phyloP scores from a whole-genome alignment of 805 yeast genomes.

The Ogataea degrootiae region DNA sequence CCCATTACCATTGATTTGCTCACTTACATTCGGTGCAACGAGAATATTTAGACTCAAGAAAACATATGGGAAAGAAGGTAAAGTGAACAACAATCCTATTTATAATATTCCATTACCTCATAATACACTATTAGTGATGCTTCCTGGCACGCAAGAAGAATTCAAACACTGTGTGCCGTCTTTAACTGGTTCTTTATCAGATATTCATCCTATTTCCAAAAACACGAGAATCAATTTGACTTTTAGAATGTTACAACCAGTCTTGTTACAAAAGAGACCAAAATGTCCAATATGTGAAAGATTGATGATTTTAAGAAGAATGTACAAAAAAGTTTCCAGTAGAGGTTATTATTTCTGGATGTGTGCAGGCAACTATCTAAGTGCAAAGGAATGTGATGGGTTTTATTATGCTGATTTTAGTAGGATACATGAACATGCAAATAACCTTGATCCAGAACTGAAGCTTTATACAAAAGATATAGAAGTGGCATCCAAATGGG shows the following conservation, averaged over 20 bases:
- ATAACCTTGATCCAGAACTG: neutral
- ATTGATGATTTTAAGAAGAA: constrained; percentile 52
- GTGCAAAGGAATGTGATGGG: constrained; percentile 41
- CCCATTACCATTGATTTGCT: constrained; percentile 63
- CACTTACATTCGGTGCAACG: constrained; percentile 64
- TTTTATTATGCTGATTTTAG: constrained; percentile 48
- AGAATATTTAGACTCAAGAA: constrained; percentile 60
- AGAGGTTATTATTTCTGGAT: constrained; percentile 65
- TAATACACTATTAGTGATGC: constrained; percentile 67
- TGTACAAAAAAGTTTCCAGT: constrained; percentile 39
- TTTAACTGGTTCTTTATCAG: constrained; percentile 32
- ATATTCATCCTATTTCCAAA: constrained; percentile 43
- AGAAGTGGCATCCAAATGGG: constrained; percentile 39
- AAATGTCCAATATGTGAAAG: constrained; percentile 37
- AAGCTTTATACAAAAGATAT: constrained; percentile 27
- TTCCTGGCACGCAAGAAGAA: constrained; percentile 74
- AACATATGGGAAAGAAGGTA: constrained; percentile 22
- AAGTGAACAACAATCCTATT: constrained; percentile 28
- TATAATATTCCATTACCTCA: constrained; percentile 62
- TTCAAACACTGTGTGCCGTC: constrained; percentile 63
- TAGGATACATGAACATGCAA: constrained; percentile 21
- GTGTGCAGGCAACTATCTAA: constrained; percentile 45
- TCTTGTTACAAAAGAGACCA: constrained; percentile 34
- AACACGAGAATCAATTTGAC: constrained; percentile 58
- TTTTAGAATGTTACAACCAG: constrained; percentile 48